Evolutionary conservation across 2,329 filamentous ascomycete genomes (phyloP).

Genomic region (Penicillium brasilianum): DNA sequence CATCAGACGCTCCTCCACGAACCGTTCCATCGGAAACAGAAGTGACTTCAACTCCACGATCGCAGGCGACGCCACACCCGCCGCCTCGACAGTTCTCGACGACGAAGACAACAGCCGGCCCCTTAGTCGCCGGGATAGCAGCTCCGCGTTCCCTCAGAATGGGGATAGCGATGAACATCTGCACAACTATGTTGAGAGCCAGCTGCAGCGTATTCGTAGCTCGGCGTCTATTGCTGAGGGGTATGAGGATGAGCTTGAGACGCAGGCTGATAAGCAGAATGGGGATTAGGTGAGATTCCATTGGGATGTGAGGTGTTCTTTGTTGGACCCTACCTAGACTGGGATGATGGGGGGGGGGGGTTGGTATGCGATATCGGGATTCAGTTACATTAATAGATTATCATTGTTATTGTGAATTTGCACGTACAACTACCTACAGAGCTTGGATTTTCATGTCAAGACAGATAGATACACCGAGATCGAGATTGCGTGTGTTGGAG

Average conservation of each 20-base stretch:
- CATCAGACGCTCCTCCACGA: conserved; percentile 78
- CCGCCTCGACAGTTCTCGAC: conserved; percentile 39
- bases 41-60: conserved; percentile 72
- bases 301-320: too few species aligned
- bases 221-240: conserved; percentile 54
- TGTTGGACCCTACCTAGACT: too few species aligned
- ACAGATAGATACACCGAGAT: too few species aligned
- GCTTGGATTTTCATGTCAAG: too few species aligned
- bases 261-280: conserved; percentile 54
- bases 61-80: conserved; percentile 35
- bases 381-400: too few species aligned
- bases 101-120: conserved; percentile 41
- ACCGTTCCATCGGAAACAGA: conserved; percentile 79
- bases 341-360: neutral
- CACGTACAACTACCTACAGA: too few species aligned
- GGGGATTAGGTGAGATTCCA: too few species aligned
- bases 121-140: conserved; percentile 49
- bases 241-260: conserved; percentile 67
- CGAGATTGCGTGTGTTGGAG: too few species aligned
- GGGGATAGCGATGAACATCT: conserved; percentile 70
- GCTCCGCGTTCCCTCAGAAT: conserved; percentile 27
- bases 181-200: conserved; percentile 79
- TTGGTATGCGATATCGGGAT: neutral
- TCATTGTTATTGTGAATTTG: too few species aligned
- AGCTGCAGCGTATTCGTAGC: conserved; percentile 74